Base-by-base conservation (phyloP, 1,284 basidiomycete genomes). In the Ceraceosorus bombacis region DNA sequence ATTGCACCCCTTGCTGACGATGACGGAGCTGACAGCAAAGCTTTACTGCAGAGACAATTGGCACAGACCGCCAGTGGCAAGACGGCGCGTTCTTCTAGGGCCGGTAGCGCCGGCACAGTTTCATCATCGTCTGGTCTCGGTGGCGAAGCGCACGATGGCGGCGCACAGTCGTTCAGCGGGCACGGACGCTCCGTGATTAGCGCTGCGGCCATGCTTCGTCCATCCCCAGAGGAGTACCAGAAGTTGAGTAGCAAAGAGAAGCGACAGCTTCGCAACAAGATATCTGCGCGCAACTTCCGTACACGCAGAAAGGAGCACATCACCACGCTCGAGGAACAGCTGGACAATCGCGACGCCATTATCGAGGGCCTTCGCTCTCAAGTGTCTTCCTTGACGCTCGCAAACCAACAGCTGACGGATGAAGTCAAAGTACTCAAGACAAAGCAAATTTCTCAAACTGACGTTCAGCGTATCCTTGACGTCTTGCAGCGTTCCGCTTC, bases 221-320 rank as follows among this genome's bases (percentile, higher is more conserved):
- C 57, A 12, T 52, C 40, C 48, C 53, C 60, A 0, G 92, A 96
- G 70, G 91, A 94, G 70, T 96, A 96, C 81, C 88, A 89, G 79
- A 95, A 91, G 80, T 88, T 98, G 82, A 86, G 85, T 15, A 88
- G 86, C 76, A 97, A 96, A 80, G 93, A 97, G 80, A 97, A 97
- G 80, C 82, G 94, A 13, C 94, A 97, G 79, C 82, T 97, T 48
- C 81, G 94, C 60, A 97, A 97, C 82, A 97, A 97, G 85, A 93
- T 97, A 65, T 89, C 87, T 68, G 94, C 94, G 1, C 82, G 93
- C 62, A 95, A 94, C 77, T 96, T 97, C 81, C 83, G 94, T 39
- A 89, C 92, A 41, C 82, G 93, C 51, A 83, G 92, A 79, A 96
- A 97, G 82, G 92, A 95, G 79, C 94, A 96, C 78, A 94, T 96